Conservation (phyloP, 768 basidiomycete genomes). For the Tricholoma sp. region DNA sequence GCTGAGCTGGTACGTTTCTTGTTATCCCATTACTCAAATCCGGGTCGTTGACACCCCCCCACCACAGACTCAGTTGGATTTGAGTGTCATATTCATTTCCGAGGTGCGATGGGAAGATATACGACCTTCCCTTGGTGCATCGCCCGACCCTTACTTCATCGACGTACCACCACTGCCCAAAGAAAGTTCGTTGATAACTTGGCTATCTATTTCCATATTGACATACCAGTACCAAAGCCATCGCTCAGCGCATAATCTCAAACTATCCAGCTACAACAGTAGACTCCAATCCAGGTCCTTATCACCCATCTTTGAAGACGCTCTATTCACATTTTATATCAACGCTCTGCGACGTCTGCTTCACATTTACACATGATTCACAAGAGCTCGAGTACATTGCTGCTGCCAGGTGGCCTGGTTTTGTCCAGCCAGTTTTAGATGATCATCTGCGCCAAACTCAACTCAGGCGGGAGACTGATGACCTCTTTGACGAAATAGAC, state of each 20-base stretch:
- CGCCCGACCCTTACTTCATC: constrained; percentile 69
- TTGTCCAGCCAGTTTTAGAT: constrained; percentile 63
- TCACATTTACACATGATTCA: constrained; percentile 60
- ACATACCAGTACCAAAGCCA: constrained; percentile 17
- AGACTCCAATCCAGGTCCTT: constrained; percentile 21
- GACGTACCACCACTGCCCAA: constrained; percentile 49
- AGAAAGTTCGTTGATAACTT: constrained; percentile 40
- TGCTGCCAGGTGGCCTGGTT: constrained; percentile 78
- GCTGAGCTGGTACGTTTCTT: constrained; percentile 56
- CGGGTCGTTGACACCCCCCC: constrained; percentile 1
- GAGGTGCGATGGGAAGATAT: constrained; percentile 67
- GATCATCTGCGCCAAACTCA: constrained; percentile 26
- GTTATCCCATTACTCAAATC: not conserved
- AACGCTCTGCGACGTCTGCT: constrained; percentile 55
- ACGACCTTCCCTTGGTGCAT: constrained; percentile 61
- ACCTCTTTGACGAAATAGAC: constrained; percentile 18
- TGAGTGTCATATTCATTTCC: constrained; percentile 62
- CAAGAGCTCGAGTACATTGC: constrained; percentile 72
- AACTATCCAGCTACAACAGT: constrained; percentile 25
- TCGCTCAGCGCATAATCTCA: constrained; percentile 31
- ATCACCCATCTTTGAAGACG: constrained; percentile 50
- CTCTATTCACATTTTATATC: constrained; percentile 63
- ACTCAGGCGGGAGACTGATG: constrained; percentile 11
- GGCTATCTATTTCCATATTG: not conserved
- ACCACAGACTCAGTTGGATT: constrained; percentile 54